Evolutionary conservation across 2,329 filamentous ascomycete genomes (phyloP).

Genomic region (Phialemonium atrogriseum): DNA sequence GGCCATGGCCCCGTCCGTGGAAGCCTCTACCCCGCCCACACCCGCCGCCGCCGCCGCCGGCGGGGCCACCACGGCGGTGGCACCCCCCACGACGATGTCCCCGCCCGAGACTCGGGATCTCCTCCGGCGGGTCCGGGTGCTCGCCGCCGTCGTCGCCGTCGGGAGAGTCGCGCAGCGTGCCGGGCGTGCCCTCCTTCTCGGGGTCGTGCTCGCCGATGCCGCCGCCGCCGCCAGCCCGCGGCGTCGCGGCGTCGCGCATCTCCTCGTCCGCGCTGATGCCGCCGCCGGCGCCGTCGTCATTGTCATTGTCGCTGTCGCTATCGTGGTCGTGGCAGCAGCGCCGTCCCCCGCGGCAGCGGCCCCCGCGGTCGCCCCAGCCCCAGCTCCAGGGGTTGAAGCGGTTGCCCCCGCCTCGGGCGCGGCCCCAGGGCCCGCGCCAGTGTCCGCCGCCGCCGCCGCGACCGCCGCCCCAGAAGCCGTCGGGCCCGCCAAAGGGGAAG

Average conservation of each 20-base stretch:
- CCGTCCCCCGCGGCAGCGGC: slow-evolving; percentile 3
- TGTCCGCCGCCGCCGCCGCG: background rate
- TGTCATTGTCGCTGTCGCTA: slow-evolving; percentile 3
- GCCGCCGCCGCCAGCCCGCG: slow-evolving; percentile 4
- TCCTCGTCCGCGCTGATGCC: slow-evolving; percentile 7
- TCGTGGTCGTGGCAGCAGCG: slow-evolving; percentile 3
- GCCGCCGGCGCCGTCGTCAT: slow-evolving; percentile 8
- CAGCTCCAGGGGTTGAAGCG: background rate
- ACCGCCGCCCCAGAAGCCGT: slow-evolving; percentile 6
- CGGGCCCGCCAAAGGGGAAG: slow-evolving; percentile 7
- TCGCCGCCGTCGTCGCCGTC: slow-evolving; percentile 22
- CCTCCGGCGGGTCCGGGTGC: slow-evolving; percentile 19
- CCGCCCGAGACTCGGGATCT: slow-evolving; percentile 7
- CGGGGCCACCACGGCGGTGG: slow-evolving; percentile 12
- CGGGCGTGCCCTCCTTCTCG: slow-evolving; percentile 9
- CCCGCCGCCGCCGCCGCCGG: slow-evolving; percentile 15
- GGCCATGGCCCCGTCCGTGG: slow-evolving; percentile 10
- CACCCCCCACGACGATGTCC: slow-evolving; percentile 6
- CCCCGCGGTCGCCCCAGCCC: slow-evolving; percentile 1
- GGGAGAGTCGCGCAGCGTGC: no score
- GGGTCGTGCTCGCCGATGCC: background rate
- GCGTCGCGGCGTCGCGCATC: slow-evolving; percentile 3
- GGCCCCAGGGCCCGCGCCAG: slow-evolving; percentile 2
- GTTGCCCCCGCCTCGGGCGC: background rate
- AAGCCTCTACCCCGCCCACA: no score